Evolutionary conservation across 139 green algal genomes (phyloP).

Genomic region (Tetradesmus obliquus): DNA sequence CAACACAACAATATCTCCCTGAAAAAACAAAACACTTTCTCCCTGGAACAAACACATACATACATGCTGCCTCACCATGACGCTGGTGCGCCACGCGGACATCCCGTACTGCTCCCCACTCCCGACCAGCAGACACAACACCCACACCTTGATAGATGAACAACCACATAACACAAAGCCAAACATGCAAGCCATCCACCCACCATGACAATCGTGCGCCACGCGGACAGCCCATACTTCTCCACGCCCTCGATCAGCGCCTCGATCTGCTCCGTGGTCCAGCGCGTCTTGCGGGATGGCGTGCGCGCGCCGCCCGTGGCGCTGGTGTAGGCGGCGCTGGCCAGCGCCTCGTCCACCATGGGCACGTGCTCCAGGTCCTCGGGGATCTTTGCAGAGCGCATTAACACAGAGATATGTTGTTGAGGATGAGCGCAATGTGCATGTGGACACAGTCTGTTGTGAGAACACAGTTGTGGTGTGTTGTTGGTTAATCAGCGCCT

Average conservation of each 20-base stretch:
- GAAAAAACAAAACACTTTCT: no score
- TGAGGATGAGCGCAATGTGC: background rate
- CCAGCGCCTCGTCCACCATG: conserved; percentile 45
- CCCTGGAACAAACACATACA: no score
- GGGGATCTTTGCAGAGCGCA: conserved; percentile 14
- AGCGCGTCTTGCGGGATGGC: conserved; percentile 46
- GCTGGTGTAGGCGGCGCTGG: conserved; percentile 32
- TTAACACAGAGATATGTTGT: background rate
- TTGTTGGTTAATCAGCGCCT: background rate
- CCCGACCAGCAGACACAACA: background rate
- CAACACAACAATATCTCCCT: no score
- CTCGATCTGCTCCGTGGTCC: conserved; percentile 48
- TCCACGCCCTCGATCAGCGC: conserved; percentile 50
- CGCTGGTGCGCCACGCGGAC: no score
- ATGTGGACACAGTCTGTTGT: background rate
- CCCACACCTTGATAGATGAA: background rate
- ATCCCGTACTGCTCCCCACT: no score
- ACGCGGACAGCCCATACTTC: conserved; percentile 45
- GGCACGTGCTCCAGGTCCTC: conserved; percentile 41
- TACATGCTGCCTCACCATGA: no score
- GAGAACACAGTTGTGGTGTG: background rate
- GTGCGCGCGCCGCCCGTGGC: conserved; percentile 9
- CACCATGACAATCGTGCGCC: conserved; percentile 47
- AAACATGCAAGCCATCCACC: background rate
- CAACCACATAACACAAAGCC: no score